Conservation (phyloP, 2,329 filamentous ascomycete genomes). For the Apiospora malaysiana region DNA sequence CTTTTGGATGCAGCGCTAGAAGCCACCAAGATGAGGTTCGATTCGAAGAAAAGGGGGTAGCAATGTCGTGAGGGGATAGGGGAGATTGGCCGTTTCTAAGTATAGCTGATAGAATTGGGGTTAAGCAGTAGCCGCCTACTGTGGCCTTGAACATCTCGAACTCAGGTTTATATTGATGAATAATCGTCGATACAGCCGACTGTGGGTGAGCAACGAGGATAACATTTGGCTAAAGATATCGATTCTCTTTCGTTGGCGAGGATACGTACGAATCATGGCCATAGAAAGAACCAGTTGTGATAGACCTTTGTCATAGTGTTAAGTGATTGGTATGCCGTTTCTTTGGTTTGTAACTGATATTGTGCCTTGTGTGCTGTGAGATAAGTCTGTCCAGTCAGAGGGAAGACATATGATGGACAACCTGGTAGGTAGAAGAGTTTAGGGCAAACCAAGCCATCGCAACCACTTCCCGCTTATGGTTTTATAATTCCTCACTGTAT, state of each 20-base stretch:
- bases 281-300: background rate
- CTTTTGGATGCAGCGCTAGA: background rate
- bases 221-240: background rate
- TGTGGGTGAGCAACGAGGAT: background rate
- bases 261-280: background rate
- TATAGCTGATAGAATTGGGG: background rate
- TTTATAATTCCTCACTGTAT: background rate
- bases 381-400: background rate
- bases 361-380: background rate
- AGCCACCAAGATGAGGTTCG: background rate
- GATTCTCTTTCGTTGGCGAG: background rate
- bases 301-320: background rate
- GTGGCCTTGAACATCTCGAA: background rate
- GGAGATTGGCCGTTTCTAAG: background rate
- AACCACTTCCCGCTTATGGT: background rate
- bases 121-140: background rate
- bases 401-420: background rate
- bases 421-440: background rate
- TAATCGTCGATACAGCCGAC: background rate
- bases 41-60: background rate
- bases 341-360: background rate
- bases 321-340: background rate
- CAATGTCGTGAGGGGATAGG: background rate
- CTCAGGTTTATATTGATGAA: background rate
- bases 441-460: background rate